Conservation (phyloP, 768 basidiomycete genomes). For the Tulasnella sp. region DNA sequence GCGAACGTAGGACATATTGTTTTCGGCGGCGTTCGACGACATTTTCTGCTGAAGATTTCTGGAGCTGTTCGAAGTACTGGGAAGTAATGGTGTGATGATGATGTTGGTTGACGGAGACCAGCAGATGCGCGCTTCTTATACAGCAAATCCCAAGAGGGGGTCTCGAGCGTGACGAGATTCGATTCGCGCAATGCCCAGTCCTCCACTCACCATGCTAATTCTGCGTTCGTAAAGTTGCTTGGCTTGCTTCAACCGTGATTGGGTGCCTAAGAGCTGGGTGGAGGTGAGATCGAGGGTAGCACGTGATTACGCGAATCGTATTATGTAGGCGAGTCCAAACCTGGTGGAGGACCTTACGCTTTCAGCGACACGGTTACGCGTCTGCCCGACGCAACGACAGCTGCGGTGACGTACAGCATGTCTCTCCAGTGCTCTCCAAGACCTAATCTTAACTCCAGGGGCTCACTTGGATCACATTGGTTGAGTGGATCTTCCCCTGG, state of each 20-base stretch:
- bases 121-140: not conserved
- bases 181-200: not conserved
- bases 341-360: not conserved
- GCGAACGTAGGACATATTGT: slow-evolving; percentile 23
- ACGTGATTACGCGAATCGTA: not conserved
- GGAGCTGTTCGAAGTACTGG: not conserved
- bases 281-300: not conserved
- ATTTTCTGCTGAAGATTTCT: not conserved
- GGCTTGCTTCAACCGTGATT: not conserved
- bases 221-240: not conserved
- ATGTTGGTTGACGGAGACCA: not conserved
- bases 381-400: too few relatives aligned
- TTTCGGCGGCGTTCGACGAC: not conserved
- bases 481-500: too few relatives aligned
- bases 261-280: not conserved
- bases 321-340: not conserved
- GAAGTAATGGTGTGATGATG: not conserved
- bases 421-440: too few relatives aligned
- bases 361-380: too few relatives aligned
- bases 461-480: too few relatives aligned
- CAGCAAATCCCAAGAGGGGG: not conserved
- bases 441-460: too few relatives aligned
- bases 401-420: too few relatives aligned
- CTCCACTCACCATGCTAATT: not conserved
- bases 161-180: not conserved